These are phyloP conservation scores for Ephemerocybe angulata DNA, from an alignment of 768 basidiomycete species.

Conservation along the genomic window DNA sequence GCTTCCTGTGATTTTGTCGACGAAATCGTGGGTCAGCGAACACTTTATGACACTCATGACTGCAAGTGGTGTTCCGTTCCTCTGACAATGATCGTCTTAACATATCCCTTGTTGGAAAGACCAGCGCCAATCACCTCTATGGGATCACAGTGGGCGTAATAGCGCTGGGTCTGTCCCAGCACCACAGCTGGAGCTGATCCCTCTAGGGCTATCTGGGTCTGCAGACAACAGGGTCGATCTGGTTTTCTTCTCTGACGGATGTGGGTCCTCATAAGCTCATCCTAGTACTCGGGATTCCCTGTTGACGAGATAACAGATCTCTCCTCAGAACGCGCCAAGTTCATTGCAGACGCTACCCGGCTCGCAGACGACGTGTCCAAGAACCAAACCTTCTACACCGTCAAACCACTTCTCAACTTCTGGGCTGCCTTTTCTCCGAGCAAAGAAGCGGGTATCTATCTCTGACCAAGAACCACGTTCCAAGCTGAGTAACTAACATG, in stretches of 20 bases:
- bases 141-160: neutral
- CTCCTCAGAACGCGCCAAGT: constrained; percentile 53
- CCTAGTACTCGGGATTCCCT: neutral
- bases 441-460: constrained; percentile 48
- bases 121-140: no score
- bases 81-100: no score
- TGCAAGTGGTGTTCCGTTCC: no score
- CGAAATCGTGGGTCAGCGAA: neutral
- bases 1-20: neutral
- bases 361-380: constrained; percentile 66
- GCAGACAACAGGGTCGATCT: constrained; percentile 67
- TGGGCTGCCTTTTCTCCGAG: constrained; percentile 80
- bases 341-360: constrained; percentile 60
- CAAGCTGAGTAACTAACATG: neutral
- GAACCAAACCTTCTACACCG: constrained; percentile 75
- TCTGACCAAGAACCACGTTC: neutral
- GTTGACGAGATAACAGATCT: constrained; percentile 42
- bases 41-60: neutral
- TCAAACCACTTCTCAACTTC: constrained; percentile 73
- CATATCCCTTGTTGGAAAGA: no score
- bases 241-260: constrained; percentile 77
- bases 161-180: no score
- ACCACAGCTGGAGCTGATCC: constrained; percentile 52
- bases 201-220: constrained; percentile 59
- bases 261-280: constrained; percentile 41